These are phyloP conservation scores for Aristolochia fimbriata DNA, from an alignment of 164 flowering plant genomes.

Conservation along the genomic window DNA sequence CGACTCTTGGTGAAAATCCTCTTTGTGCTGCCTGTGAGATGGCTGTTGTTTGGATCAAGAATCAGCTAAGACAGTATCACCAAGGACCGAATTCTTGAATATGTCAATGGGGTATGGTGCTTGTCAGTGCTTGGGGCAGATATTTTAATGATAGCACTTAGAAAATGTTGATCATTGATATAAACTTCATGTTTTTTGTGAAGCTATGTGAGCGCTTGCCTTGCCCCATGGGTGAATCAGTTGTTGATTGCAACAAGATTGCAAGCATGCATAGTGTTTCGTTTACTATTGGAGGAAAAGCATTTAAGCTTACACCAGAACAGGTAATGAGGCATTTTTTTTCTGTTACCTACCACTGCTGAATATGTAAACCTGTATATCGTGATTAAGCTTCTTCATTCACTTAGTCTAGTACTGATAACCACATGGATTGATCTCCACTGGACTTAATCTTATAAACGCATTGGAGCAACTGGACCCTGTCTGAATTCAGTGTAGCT, in stretches of 20 bases:
- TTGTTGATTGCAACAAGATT: conserved; percentile 49
- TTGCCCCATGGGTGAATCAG: conserved; percentile 81
- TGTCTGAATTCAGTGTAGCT: neutral
- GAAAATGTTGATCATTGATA: neutral
- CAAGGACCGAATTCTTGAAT: conserved; percentile 44
- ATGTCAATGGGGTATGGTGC: conserved; percentile 40
- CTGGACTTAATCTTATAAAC: no score
- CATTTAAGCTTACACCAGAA: conserved; percentile 54
- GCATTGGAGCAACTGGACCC: no score
- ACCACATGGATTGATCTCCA: no score
- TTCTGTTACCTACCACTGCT: no score
- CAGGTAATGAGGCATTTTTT: conserved; percentile 27
- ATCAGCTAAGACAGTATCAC: conserved; percentile 44
- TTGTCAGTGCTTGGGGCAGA: neutral
- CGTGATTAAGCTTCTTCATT: no score
- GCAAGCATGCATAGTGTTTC: conserved; percentile 62
- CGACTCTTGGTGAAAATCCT: conserved; percentile 31
- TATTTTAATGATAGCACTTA: neutral
- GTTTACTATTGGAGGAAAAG: conserved; percentile 62
- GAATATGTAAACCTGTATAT: no score
- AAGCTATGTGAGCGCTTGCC: conserved; percentile 86
- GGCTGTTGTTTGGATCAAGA: conserved; percentile 83
- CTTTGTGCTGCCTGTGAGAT: conserved; percentile 74
- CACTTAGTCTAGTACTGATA: no score
- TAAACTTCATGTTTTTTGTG: conserved; percentile 1